phyloP scores from a whole-genome alignment of 176 grass and related monocot species.

The Neostapfia colusana region DNA sequence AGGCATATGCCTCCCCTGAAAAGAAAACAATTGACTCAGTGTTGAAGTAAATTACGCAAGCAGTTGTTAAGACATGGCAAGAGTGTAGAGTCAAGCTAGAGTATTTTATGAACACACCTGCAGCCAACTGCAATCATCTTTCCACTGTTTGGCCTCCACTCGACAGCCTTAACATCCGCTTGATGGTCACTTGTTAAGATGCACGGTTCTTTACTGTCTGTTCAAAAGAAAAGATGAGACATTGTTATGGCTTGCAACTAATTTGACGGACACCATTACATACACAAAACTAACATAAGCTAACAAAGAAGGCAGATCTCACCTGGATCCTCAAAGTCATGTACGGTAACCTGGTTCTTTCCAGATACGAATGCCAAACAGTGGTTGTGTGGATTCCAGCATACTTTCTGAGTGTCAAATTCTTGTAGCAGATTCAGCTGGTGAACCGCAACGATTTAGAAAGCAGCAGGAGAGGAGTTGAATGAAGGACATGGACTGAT shows the following conservation, averaged over 20 bases:
- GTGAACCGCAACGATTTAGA: slow-evolving; percentile 34
- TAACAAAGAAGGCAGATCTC: slow-evolving; percentile 38
- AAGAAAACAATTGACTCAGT: slow-evolving; percentile 14
- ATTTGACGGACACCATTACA: slow-evolving; percentile 1
- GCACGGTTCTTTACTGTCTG: slow-evolving; percentile 86
- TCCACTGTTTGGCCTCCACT: slow-evolving; percentile 93
- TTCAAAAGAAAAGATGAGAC: not conserved
- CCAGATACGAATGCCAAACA: slow-evolving; percentile 88
- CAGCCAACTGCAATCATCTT: slow-evolving; percentile 89
- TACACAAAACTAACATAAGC: slow-evolving; percentile 23
- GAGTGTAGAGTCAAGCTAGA: slow-evolving; percentile 15
- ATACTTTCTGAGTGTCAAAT: slow-evolving; percentile 67
- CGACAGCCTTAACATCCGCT: slow-evolving; percentile 70
- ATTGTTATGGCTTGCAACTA: slow-evolving; percentile 9
- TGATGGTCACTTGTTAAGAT: slow-evolving; percentile 77
- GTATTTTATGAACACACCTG: slow-evolving; percentile 52
- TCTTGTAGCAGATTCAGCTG: slow-evolving; percentile 75
- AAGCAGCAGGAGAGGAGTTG: not conserved
- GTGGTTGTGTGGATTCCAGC: slow-evolving; percentile 76
- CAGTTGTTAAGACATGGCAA: slow-evolving; percentile 25
- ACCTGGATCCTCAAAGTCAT: slow-evolving; percentile 84
- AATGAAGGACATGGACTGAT: not conserved
- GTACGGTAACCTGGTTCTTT: slow-evolving; percentile 66
- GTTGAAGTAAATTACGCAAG: slow-evolving; percentile 9
- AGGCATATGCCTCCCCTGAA: slow-evolving; percentile 80